Conservation (phyloP, 257 asterid genomes). For the Jacaranda mimosifolia region DNA sequence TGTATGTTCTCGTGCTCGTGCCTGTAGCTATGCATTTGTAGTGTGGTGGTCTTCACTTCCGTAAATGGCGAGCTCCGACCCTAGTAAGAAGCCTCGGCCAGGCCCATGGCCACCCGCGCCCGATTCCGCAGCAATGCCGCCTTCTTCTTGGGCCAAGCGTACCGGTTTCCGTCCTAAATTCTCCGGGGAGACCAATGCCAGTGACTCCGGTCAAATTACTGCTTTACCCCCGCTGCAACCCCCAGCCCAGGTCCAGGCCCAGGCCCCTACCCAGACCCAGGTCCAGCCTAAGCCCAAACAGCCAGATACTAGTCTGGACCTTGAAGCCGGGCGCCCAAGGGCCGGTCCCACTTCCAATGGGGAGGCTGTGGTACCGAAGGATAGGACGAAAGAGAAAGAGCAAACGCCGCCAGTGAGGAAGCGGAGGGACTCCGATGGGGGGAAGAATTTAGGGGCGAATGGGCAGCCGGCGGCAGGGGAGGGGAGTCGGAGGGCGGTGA, state of each 20-base stretch:
- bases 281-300: conserved; percentile 45
- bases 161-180: conserved; percentile 96
- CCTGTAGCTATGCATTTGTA: conserved; percentile 41
- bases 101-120: conserved; percentile 88
- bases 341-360: conserved; percentile 65
- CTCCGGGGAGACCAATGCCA: conserved; percentile 91
- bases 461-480: conserved; percentile 57
- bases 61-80: conserved; percentile 83
- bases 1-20: neutral
- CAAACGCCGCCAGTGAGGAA: conserved; percentile 67
- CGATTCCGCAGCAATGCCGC: conserved; percentile 82
- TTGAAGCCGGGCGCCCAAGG: conserved; percentile 77
- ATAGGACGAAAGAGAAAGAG: conserved; percentile 56
- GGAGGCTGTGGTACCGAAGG: conserved; percentile 52
- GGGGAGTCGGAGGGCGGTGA: conserved; percentile 57
- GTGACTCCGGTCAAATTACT: conserved; percentile 73
- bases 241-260: conserved; percentile 36
- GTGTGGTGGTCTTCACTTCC: neutral
- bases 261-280: neutral
- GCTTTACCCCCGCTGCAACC: conserved; percentile 48
- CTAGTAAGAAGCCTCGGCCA: conserved; percentile 67
- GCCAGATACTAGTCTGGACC: conserved; percentile 58
- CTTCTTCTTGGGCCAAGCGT: conserved; percentile 92
- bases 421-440: conserved; percentile 89
- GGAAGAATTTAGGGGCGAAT: conserved; percentile 54